Conservation (phyloP, 225 moss, liverwort and hornwort species). For the Thuidium tamariscinum region DNA sequence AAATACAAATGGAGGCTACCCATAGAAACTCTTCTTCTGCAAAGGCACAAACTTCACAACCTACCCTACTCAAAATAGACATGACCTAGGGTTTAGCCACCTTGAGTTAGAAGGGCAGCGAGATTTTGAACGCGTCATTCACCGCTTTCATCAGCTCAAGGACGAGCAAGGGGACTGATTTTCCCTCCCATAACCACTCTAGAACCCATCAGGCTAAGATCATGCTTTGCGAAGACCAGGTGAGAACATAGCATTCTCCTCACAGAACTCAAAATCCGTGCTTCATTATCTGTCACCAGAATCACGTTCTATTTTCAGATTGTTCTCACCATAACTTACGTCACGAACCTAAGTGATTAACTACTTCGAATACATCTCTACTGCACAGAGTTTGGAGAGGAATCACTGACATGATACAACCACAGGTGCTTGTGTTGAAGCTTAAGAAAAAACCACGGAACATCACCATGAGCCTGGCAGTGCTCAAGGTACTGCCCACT, state of each 20-base stretch:
- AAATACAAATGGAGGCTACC: background rate
- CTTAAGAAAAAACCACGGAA: background rate
- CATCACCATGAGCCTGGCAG: background rate
- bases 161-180: background rate
- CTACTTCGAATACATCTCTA: background rate
- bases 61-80: background rate
- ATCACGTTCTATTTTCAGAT: background rate
- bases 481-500: background rate
- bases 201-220: background rate
- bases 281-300: background rate
- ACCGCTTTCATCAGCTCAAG: background rate
- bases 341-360: background rate
- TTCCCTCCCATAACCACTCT: background rate
- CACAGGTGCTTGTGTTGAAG: background rate
- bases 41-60: background rate
- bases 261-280: background rate
- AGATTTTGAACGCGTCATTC: background rate
- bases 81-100: background rate
- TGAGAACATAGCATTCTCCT: background rate
- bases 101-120: background rate
- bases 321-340: background rate
- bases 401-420: background rate
- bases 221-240: background rate
- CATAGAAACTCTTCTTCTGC: background rate
- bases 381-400: background rate